Evolutionary conservation across 202 grass and related monocot genomes (phyloP).

Genomic region (Setaria viridis): DNA sequence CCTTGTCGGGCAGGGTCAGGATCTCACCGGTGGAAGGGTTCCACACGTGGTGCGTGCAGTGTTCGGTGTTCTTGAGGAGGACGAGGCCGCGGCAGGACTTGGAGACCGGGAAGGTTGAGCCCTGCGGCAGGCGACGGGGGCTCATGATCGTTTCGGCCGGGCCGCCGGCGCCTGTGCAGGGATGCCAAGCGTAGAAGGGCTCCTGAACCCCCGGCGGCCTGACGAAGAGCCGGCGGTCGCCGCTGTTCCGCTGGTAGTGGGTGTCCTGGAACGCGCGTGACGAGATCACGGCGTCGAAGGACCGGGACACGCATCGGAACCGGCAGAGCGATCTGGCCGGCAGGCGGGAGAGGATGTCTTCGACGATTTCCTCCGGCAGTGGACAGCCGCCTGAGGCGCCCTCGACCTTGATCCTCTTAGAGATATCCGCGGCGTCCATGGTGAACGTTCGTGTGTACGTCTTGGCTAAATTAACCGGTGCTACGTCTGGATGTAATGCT

Average conservation of each 20-base stretch:
- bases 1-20: background rate
- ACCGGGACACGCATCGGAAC: conserved; percentile 2
- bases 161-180: background rate
- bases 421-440: too few relatives aligned
- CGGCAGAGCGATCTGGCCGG: conserved; percentile 5
- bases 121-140: background rate
- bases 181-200: background rate
- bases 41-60: background rate
- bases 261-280: background rate
- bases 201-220: background rate
- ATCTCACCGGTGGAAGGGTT: background rate
- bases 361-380: background rate
- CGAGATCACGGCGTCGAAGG: background rate
- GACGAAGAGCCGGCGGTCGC: background rate
- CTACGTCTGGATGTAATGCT: too few relatives aligned
- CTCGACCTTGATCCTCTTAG: too few relatives aligned
- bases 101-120: background rate
- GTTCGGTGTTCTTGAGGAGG: background rate
- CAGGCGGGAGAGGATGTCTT: background rate
- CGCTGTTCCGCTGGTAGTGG: background rate
- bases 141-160: background rate
- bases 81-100: background rate
- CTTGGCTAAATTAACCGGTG: too few relatives aligned
- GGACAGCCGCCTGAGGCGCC: too few relatives aligned
- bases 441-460: too few relatives aligned